These are phyloP conservation scores for Vigna trinervia DNA, from an alignment of 306 rosid genomes.

Conservation along the genomic window DNA sequence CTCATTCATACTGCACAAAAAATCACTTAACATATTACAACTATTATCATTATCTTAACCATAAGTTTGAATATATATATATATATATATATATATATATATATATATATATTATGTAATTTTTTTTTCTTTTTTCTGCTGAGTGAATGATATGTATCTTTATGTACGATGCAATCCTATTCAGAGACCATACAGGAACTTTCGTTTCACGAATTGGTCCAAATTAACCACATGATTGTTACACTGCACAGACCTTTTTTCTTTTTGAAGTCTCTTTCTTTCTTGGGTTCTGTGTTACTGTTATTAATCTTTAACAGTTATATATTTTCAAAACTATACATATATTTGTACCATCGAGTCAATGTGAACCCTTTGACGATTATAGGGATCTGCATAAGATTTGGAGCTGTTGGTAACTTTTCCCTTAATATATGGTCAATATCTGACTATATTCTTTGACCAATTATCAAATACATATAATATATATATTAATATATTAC, in stretches of 20 bases:
- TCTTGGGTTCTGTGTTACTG: slow-evolving; percentile 3
- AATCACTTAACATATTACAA: not conserved
- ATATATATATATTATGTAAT: not conserved
- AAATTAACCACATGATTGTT: slow-evolving; percentile 37
- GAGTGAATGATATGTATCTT: slow-evolving; percentile 1
- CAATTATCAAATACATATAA: slow-evolving; percentile 5
- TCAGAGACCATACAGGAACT: slow-evolving; percentile 41
- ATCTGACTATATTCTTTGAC: slow-evolving; percentile 38
- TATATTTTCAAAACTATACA: not conserved
- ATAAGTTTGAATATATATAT: too few species aligned
- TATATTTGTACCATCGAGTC: slow-evolving; percentile 26
- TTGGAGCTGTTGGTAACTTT: slow-evolving; percentile 41
- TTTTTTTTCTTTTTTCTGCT: not conserved
- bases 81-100: too few species aligned
- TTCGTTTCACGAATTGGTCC: slow-evolving; percentile 47
- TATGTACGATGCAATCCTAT: slow-evolving; percentile 36
- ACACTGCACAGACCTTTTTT: slow-evolving; percentile 18
- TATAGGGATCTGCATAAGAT: slow-evolving; percentile 40
- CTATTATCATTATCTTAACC: not conserved
- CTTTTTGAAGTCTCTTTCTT: slow-evolving; percentile 7
- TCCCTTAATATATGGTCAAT: slow-evolving; percentile 65
- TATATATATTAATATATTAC: slow-evolving; percentile 4
- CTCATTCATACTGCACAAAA: too few species aligned
- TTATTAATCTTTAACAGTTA: not conserved
- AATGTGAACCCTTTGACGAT: slow-evolving; percentile 46